A percentile compares a stretch with the other conserved stretches of the same genome.
Evolutionary conservation across 1,139 yeast species (phyloP).

Genomic region (Spathaspora sp.): DNA sequence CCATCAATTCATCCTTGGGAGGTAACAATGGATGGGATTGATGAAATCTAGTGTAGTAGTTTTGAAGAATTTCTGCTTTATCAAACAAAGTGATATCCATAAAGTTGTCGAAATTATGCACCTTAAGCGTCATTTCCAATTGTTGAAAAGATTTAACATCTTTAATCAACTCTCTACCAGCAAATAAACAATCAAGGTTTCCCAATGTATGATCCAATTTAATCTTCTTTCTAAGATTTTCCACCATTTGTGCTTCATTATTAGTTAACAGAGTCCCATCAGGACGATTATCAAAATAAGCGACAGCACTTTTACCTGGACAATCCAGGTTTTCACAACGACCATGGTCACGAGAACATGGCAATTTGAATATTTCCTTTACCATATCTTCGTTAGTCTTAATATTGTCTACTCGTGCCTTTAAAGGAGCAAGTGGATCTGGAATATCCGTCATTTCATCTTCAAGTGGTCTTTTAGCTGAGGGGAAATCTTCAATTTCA

Average conservation of each 20-base stretch:
- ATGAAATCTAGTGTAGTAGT: slow-evolving; percentile 40
- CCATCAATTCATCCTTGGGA: slow-evolving; percentile 26
- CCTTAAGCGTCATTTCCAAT: slow-evolving; percentile 7
- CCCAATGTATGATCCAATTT: slow-evolving; percentile 14
- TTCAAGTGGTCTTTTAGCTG: neutral
- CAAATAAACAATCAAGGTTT: slow-evolving; percentile 15
- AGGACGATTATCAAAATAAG: slow-evolving; percentile 9
- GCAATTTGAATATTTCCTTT: slow-evolving; percentile 10
- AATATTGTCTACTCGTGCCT: slow-evolving; percentile 4
- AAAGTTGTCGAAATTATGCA: slow-evolving; percentile 11
- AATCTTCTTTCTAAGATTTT: slow-evolving; percentile 12
- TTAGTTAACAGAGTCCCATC: slow-evolving; percentile 7
- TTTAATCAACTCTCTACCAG: slow-evolving; percentile 10
- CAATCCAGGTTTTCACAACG: slow-evolving; percentile 14
- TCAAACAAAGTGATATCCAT: slow-evolving; percentile 12
- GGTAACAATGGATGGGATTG: slow-evolving; percentile 47
- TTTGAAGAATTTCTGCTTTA: slow-evolving; percentile 24
- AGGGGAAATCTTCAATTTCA: slow-evolving; percentile 15
- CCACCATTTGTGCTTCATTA: slow-evolving; percentile 11
- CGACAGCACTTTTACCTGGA: slow-evolving; percentile 14
- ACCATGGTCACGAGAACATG: slow-evolving; percentile 13
- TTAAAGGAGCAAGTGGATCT: slow-evolving; percentile 3
- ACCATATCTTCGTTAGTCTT: slow-evolving; percentile 9
- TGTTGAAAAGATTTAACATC: slow-evolving; percentile 12
- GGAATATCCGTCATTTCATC: neutral